phyloP scores from a whole-genome alignment of 2,329 filamentous ascomycete species.

The Phoma sp. region DNA sequence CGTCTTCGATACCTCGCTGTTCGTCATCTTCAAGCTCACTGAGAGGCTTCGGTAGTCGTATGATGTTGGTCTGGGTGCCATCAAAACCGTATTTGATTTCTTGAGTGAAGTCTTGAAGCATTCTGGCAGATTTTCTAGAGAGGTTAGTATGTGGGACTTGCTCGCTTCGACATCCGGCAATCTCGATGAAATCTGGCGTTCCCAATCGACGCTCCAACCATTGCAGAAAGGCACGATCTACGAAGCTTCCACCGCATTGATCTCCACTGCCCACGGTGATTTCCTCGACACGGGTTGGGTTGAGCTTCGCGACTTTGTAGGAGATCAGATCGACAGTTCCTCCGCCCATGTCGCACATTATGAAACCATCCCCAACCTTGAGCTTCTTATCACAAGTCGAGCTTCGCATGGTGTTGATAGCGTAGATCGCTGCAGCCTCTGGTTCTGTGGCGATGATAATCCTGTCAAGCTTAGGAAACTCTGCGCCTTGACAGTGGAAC shows the following conservation, averaged over 20 bases:
- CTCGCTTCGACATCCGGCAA: slow-evolving; percentile 23
- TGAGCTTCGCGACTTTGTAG: slow-evolving; percentile 20
- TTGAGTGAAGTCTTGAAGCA: slow-evolving; percentile 33
- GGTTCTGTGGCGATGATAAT: slow-evolving; percentile 27
- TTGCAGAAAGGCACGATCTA: slow-evolving; percentile 31
- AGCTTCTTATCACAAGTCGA: no score
- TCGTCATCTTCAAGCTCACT: slow-evolving; percentile 29
- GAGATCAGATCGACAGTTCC: slow-evolving; percentile 42
- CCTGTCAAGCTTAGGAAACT: slow-evolving; percentile 17
- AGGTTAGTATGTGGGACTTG: slow-evolving; percentile 24
- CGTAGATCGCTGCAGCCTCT: slow-evolving; percentile 39
- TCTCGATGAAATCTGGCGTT: slow-evolving; percentile 22
- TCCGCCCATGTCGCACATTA: slow-evolving; percentile 42
- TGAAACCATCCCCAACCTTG: slow-evolving; percentile 40
- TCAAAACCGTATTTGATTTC: slow-evolving; percentile 33
- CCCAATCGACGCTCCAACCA: slow-evolving; percentile 37
- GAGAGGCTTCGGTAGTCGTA: slow-evolving; percentile 28
- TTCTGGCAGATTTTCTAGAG: slow-evolving; percentile 9
- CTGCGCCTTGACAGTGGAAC: slow-evolving; percentile 26
- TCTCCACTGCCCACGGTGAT: slow-evolving; percentile 31
- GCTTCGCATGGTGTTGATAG: slow-evolving; percentile 24
- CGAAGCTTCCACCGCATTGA: slow-evolving; percentile 39
- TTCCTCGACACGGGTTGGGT: slow-evolving; percentile 30
- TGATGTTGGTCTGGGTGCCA: slow-evolving; percentile 22
- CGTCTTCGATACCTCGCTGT: slow-evolving; percentile 27